These are phyloP conservation scores for Cryptosporidium sp. DNA, from an alignment of 169 alveolate genomes.

Conservation along the genomic window DNA sequence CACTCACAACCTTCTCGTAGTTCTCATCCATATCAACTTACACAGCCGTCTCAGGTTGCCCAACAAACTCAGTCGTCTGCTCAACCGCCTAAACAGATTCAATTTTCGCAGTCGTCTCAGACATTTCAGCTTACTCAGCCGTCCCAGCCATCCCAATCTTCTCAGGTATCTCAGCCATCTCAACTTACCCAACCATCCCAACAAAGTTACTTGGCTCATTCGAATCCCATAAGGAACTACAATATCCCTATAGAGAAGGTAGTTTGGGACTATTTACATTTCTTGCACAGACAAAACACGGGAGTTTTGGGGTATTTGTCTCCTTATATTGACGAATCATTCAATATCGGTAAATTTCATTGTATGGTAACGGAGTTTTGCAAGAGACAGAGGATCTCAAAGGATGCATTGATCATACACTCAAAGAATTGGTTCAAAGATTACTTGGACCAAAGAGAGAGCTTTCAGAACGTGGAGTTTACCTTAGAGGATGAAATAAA, in stretches of 20 bases:
- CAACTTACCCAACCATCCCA: not conserved
- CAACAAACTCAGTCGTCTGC: not conserved
- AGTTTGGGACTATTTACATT: constrained; percentile 61
- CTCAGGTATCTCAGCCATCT: not conserved
- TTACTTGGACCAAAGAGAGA: not conserved
- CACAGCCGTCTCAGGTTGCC: not conserved
- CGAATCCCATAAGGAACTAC: not conserved
- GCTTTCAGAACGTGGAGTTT: not conserved
- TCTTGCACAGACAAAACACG: constrained; percentile 22
- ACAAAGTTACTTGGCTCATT: not conserved
- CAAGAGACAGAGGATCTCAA: constrained; percentile 41
- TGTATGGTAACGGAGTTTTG: constrained; percentile 52
- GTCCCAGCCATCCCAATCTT: not conserved
- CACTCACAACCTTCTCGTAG: not conserved
- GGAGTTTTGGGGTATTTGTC: constrained; percentile 17
- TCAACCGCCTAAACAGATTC: not conserved
- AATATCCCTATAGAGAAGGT: constrained; percentile 44
- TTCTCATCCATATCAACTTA: not conserved
- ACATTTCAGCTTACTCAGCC: not conserved
- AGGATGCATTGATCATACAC: constrained; percentile 39
- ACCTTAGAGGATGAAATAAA: constrained; percentile 3
- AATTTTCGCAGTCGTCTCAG: not conserved
- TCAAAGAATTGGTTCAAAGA: constrained; percentile 59
- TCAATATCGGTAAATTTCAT: constrained; percentile 59
- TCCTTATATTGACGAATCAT: constrained; percentile 44